Percentiles rank a stretch among this genome's conserved stretches.
Conservation (phyloP, 2,329 filamentous ascomycete species). For the Helotiales sp. region DNA sequence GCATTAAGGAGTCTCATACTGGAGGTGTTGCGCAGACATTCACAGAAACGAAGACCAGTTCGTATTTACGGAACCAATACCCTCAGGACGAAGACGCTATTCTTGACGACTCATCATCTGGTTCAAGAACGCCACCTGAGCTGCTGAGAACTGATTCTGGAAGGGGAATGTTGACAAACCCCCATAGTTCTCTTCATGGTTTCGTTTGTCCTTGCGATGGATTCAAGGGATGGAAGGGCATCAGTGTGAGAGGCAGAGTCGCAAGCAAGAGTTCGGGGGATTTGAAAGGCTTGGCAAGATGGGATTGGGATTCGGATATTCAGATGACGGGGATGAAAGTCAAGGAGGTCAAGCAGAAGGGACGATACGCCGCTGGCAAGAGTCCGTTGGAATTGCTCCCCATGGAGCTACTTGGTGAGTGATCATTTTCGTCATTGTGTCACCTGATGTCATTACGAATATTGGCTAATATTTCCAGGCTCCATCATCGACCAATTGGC, state of each 20-base stretch:
- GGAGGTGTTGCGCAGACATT: slow-evolving; percentile 62
- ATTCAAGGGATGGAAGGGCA: slow-evolving; percentile 68
- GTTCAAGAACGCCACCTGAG: slow-evolving; percentile 28
- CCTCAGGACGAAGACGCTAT: slow-evolving; percentile 53
- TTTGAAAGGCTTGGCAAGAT: slow-evolving; percentile 59
- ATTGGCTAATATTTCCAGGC: slow-evolving; percentile 51
- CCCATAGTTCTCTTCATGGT: slow-evolving; percentile 61
- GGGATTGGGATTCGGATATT: slow-evolving; percentile 45
- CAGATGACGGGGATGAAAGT: background rate
- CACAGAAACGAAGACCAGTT: slow-evolving; percentile 64
- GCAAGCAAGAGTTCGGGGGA: slow-evolving; percentile 67
- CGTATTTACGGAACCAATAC: slow-evolving; percentile 48
- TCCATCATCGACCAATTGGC: slow-evolving; percentile 77
- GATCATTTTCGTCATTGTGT: background rate
- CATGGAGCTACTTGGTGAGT: slow-evolving; percentile 72
- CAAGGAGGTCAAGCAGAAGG: slow-evolving; percentile 32
- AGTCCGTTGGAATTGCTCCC: slow-evolving; percentile 54
- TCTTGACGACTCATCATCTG: slow-evolving; percentile 49
- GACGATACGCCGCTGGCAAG: slow-evolving; percentile 48
- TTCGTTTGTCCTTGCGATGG: slow-evolving; percentile 61
- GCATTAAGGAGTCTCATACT: slow-evolving; percentile 39
- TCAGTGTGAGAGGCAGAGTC: slow-evolving; percentile 58
- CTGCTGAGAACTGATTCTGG: slow-evolving; percentile 17
- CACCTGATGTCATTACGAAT: slow-evolving; percentile 8
- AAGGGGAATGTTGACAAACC: slow-evolving; percentile 45